phyloP scores from a whole-genome alignment of 2,329 filamentous ascomycete species.

The Thelonectria rubi region DNA sequence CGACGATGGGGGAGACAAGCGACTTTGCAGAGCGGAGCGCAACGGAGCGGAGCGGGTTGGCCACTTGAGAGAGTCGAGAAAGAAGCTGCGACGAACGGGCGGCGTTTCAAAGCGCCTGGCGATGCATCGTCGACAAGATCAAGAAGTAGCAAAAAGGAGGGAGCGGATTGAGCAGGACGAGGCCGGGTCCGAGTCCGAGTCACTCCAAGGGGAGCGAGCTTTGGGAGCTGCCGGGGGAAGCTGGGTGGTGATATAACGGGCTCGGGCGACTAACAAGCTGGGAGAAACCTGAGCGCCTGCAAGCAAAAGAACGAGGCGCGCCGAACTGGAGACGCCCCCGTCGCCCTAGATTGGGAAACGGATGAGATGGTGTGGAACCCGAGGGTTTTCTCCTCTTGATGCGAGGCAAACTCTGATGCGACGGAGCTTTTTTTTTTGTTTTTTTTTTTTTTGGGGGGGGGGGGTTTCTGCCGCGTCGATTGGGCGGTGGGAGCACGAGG shows the following conservation, averaged over 20 bases:
- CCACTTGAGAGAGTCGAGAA: constrained; percentile 37
- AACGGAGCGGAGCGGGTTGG: constrained; percentile 38
- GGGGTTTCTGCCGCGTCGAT: constrained; percentile 4
- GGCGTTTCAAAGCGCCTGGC: constrained; percentile 39
- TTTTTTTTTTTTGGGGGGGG: too few relatives aligned
- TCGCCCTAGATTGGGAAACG: constrained; percentile 20
- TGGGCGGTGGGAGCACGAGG: constrained; percentile 16
- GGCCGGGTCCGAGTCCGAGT: constrained; percentile 25
- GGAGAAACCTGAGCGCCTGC: constrained; percentile 7
- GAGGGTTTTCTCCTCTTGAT: constrained; percentile 34
- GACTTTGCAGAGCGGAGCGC: constrained; percentile 28
- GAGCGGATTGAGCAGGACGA: constrained; percentile 30
- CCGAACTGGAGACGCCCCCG: constrained; percentile 30
- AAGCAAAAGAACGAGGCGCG: constrained; percentile 35
- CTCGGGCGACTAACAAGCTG: constrained; percentile 40
- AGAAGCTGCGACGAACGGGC: constrained; percentile 41
- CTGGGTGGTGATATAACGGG: constrained; percentile 42
- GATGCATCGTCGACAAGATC: constrained; percentile 38
- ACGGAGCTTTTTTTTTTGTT: constrained; percentile 20
- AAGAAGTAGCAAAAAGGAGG: constrained; percentile 27
- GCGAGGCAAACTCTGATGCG: constrained; percentile 41
- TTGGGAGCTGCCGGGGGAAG: constrained; percentile 16
- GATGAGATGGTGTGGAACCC: constrained; percentile 37
- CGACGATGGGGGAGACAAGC: constrained; percentile 24
- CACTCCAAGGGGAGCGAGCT: constrained; percentile 28